Evolutionary conservation across 345 rosid genomes (phyloP), one percentile per base, ranked within the genome.

Genomic region (Erodium maritimum): DNA sequence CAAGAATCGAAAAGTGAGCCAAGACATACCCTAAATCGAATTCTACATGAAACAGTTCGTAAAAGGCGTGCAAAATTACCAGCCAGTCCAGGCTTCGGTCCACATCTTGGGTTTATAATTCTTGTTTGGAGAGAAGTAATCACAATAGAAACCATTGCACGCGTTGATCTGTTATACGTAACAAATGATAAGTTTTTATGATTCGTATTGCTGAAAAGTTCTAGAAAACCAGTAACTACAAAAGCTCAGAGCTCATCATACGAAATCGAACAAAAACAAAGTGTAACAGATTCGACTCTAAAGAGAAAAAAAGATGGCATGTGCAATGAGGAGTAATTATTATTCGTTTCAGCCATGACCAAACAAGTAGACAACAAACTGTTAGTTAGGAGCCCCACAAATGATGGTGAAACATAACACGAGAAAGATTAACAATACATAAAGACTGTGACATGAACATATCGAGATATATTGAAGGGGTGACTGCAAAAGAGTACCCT

Each of bases 61-160:
- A 29, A 29, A 0, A 29, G 37, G 9, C 37, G 9, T 29, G 48
- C 17, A 42, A 42, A 9, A 42, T 74, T 80, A 90, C 97, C 97
- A 91, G 63, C 91, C 96, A 42, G 91, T 86, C 97, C 97, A 91
- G 57, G 77, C 77, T 72, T 91, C 97, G 8, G 97, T 91, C 95
- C 95, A 91, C 86, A 91, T 86, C 79, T 88, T 88, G 3, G 96
- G 97, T 52, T 85, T 88, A 60, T 80, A 77, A 21, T 16, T 67
- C 54, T 68, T 48, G 64, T 85, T 88, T 33, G 97, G 95, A 23
- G 64, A 59, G 74, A 85, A 90, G 59, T 69, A 54, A 29, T 90
- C 95, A 5, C 97, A 87, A 76, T 90, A 90, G 75, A 74, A 90
- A 34, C 88, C 97, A 68, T 90, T 90, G 82, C 97, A 90, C 57